Base-by-base conservation (phyloP, 2,329 filamentous ascomycete genomes). In the Arthrinium phaeospermum region DNA sequence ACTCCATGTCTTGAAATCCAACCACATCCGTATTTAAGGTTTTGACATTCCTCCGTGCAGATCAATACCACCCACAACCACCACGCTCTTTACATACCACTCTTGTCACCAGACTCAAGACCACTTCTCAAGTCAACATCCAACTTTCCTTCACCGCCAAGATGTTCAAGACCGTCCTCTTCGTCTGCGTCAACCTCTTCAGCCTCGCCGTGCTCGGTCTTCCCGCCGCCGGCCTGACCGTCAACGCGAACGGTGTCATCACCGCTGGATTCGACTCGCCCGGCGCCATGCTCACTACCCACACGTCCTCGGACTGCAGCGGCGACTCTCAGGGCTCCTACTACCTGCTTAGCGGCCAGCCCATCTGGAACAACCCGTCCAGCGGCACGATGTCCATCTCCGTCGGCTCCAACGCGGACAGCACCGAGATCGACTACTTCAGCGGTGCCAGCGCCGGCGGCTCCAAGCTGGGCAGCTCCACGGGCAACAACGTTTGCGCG, bases 121-220 rank as follows among this genome's bases (percentile, higher is more conserved):
- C 57, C 5, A n/a, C 30, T 64, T 64, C 34, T n/a, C 57, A n/a
- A 64, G 34, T 10, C 45, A 22, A 47, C 45, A 49, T 13, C 0
- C 22, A 41, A 13, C 14, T 37, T 37, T 19, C 34, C 1, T 41
- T 22, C 37, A 64, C 34, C 57, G 57, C 34, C 34, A 64, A 64
- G 19, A 64, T 64, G 57, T 64, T 64, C 57, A 64, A 64, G 57
- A 14, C 22, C 6, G 30, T 64, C 16, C 53, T 61, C 57, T 41
- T 64, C 57, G 2, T 24, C 8, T 41, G n/a, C 34, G 19, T 41
- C 57, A 64, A 64, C 30, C 57, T 41, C 34, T 41, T 64, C 57
- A 64, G 34, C 34, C 57, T 41, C 19, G 34, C 57, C n/a, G 34
- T 64, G 19, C 34, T 64, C 34, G 34, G 30, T 22, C 34, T 64